Evolutionary conservation across 2,329 filamentous ascomycete genomes (phyloP), one percentile per base, ranked within the genome.

Genomic region (Sclerotinia glacialis): DNA sequence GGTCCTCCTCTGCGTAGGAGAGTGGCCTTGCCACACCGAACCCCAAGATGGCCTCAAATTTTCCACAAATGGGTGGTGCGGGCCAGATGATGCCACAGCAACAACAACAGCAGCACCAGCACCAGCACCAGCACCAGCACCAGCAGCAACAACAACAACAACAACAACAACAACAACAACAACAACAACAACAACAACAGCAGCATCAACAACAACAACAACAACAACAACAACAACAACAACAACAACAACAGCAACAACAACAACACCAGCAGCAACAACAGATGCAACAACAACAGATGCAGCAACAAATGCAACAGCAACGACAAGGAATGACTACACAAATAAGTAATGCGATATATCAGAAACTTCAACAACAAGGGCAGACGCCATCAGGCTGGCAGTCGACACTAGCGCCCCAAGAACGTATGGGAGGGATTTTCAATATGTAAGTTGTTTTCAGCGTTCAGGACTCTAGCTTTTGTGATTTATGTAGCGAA

Each of bases 11-110:
- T 50, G 40, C 52, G 68, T 68, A 71, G 71, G 71, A 72, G 67
- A 69, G 71, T 74, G 71, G 70, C 68, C 44, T 65, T 68, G 70
- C 71, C 72, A 72, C 70, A 71, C 54, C 64, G 55, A 67, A 66
- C 67, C 63, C 55, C 64, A 72, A 65, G 58, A 77, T 77, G 75
- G 73, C 73, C 42, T 68, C 72, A 37, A 76, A 76, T 67, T 76
- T 75, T 67, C 74, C 73, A 64, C 72, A 75, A 62, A 73, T 74
- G 69, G 70, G 71, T 50, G 72, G 67, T 63, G 70, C 72, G n/a
- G 69, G 69, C 50, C 71, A 71, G 58, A 72, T 74, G 70, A 75
- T 74, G 72, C 69, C 70, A n/a, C 72, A 72, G 49, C 74, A 73
- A 34, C 72, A 69, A 26, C 71, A 68, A 40, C 67, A 68, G 47